Percentiles rank a stretch among this genome's conserved stretches.
Evolutionary conservation across 768 basidiomycete genomes (phyloP).

Genomic region (Podaxis sp.): DNA sequence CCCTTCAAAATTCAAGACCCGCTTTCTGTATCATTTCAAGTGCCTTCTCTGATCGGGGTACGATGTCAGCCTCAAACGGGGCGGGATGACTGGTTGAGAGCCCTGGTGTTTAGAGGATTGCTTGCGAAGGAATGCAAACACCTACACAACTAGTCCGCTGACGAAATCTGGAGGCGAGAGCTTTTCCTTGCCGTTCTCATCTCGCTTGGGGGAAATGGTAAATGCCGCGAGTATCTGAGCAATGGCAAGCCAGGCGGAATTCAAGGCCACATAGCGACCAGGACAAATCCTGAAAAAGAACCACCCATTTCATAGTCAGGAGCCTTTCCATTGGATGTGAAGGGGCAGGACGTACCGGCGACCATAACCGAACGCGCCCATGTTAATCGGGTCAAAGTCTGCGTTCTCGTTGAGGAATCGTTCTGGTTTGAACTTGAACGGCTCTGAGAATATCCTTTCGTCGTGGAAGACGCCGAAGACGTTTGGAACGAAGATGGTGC

Average conservation of each 20-base stretch:
- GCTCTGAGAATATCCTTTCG: constrained; percentile 9
- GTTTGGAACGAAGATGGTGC: constrained; percentile 2
- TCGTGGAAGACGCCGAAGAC: constrained; percentile 17
- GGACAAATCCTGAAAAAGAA: constrained; percentile 25
- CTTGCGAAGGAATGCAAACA: not conserved
- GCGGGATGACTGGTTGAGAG: constrained; percentile 19
- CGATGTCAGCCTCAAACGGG: constrained; percentile 18
- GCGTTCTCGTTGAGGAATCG: not conserved
- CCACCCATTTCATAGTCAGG: not conserved
- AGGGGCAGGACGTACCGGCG: not conserved
- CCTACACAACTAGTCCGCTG: constrained; percentile 21
- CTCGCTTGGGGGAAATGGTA: constrained; percentile 26
- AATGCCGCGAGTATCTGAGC: constrained; percentile 24
- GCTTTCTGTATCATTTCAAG: constrained; percentile 16
- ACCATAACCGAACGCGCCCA: not conserved
- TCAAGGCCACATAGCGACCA: constrained; percentile 29
- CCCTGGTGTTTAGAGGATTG: not conserved
- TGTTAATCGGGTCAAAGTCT: not conserved
- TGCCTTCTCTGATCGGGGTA: constrained; percentile 16
- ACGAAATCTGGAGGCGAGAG: constrained; percentile 22
- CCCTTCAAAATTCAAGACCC: constrained; percentile 8
- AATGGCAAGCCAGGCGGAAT: constrained; percentile 27
- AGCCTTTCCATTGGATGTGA: not conserved
- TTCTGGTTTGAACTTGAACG: not conserved
- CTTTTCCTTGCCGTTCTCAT: constrained; percentile 23